Base-by-base conservation (phyloP, 768 basidiomycete genomes). In the Steccherinum ochraceum region DNA sequence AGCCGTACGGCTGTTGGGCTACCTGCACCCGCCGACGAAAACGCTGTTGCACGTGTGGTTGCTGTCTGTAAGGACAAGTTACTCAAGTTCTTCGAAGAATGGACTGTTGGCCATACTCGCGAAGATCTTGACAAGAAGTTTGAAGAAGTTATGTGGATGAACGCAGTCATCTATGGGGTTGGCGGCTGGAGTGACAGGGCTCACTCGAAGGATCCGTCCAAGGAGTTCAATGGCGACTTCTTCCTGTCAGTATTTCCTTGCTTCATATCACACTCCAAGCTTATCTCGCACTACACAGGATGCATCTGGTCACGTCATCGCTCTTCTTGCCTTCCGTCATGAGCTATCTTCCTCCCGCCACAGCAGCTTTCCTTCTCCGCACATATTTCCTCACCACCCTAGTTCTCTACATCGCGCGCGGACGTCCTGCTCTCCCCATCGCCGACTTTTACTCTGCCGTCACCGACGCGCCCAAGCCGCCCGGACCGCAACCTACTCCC, bases 251-350 rank as follows among this genome's bases (percentile, higher is more conserved):
- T 71, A 11, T 47, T 47, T 24, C 49, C 54, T 19, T 56, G 47
- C 24, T 26, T 25, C 35, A 18, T 18, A 5, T 7, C 41, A 43
- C 7, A 46, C 24, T 23, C 7, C 16, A 30, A 23, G 25, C 19
- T 26, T 19, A 52, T 3, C 1, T 2, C 19, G n/a, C n/a, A 35
- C 30, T 43, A 10, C 3, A 4, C 35, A 87, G 84, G 12, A 79
- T 83, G 67, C 86, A 81, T 55, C 65, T 83, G 1, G 75, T 86
- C 35, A 89, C 86, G 0, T 84, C 84, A 3, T 71, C 78, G 3
- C 58, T 84, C 19, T 84, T 86, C 69, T 59, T 85, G 23, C 71
- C 79, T 0, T 76, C 83, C 1, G 51, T 81, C 40, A 56, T 74
- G 26, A 56, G 60, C 5, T 46, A 51, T 7, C 61, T 62, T 53